A percentile compares a stretch with the other conserved stretches of the same genome.
Conservation (phyloP, 805 yeast species). For the Schwanniomyces sp. region DNA sequence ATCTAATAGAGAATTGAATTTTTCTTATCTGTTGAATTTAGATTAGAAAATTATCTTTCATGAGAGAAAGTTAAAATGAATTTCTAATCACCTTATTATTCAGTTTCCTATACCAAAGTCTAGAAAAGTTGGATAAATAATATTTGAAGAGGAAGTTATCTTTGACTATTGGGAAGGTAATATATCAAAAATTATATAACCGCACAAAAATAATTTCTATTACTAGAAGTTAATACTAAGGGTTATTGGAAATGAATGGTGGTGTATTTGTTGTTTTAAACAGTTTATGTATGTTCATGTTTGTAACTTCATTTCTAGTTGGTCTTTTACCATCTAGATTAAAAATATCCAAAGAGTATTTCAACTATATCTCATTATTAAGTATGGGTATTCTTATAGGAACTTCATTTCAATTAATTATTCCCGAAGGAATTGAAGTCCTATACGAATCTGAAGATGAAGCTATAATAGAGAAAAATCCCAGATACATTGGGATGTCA, state of each 20-base stretch:
- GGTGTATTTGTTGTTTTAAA: not conserved
- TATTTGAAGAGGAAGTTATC: too few species aligned
- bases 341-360: constrained; percentile 6
- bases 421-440: constrained; percentile 65
- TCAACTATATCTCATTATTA: constrained; percentile 45
- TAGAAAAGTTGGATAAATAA: too few species aligned
- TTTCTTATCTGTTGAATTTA: too few species aligned
- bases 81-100: too few species aligned
- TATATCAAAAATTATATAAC: too few species aligned
- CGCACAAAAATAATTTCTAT: not conserved
- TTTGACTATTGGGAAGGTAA: too few species aligned
- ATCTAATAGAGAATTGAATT: too few species aligned
- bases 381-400: constrained; percentile 64
- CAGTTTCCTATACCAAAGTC: too few species aligned
- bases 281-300: constrained; percentile 12
- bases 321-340: constrained; percentile 18
- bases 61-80: too few species aligned
- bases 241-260: not conserved
- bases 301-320: constrained; percentile 14
- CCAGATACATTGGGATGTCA: constrained; percentile 43
- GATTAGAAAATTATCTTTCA: too few species aligned
- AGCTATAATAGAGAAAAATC: constrained; percentile 16
- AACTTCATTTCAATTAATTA: constrained; percentile 55
- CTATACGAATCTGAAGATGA: constrained; percentile 22
- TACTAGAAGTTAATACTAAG: not conserved